Evolutionary conservation across 805 yeast species (phyloP), one percentile per base, ranked within the genome.

Genomic region (Clavispora carvajalis): DNA sequence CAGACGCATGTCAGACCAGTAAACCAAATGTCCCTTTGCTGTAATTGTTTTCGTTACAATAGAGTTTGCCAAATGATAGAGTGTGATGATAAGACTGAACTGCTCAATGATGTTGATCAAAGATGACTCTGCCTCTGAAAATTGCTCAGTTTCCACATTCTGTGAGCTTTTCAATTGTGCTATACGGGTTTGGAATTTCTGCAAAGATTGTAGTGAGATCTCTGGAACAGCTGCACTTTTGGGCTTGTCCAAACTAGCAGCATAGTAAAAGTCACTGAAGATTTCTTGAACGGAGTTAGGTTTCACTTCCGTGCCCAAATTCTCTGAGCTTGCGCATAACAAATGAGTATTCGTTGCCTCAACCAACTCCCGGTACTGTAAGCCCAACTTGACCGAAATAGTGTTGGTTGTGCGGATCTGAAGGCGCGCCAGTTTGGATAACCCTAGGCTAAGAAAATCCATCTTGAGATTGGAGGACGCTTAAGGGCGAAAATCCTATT

Each of bases 41-140:
- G 52, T 40, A 17, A 69, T 47, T 0, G 71, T 65, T 40, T 63
- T 58, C 43, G 55, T 60, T 25, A 69, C 62, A 21, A 66, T 45
- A 10, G 57, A 41, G 40, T 62, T 64, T 28, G 73, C 61, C 29
- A 63, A 42, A 23, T 59, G 54, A 22, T 59, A 51, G 39, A 51
- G 48, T 2, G 55, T 41, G n/a, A 60, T 37, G 17, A 64, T 37
- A 4, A 48, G 33, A 28, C 53, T 40, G 38, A 62, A 64, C 15
- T 54, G 45, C 44, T 57, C 54, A 28, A 64, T 50, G 22, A 60
- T 34, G n/a, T 38, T 19, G 7, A 38, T 38, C 25, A 51, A 39
- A 13, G 23, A 17, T n/a, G 19, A 17, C 8, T 19, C 38, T 19
- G 22, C 24, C 11, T 33, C 25, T 4, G 31, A 28, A 7, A 28